Percentiles rank a stretch among this genome's conserved stretches.
These are phyloP conservation scores for Fusarium luffae DNA, from an alignment of 2,329 filamentous ascomycete genomes.

Conservation along the genomic window DNA sequence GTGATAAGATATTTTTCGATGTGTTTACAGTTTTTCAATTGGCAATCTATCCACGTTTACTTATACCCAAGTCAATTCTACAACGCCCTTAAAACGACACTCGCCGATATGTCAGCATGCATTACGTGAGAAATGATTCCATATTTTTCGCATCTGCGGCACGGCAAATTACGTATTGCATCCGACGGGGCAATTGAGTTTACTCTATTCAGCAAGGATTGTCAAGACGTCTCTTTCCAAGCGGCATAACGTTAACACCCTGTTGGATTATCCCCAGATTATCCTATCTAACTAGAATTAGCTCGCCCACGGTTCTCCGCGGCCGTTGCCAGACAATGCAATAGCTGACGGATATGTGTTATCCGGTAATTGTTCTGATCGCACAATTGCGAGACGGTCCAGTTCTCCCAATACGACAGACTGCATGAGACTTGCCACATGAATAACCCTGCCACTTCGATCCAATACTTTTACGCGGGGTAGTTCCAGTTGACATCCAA, in stretches of 20 bases:
- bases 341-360: neutral
- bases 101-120: neutral
- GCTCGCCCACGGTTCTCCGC: neutral
- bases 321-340: no score
- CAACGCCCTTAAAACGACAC: constrained; percentile 16
- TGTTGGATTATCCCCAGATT: no score
- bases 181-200: neutral
- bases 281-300: neutral
- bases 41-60: neutral
- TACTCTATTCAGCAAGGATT: neutral
- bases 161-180: neutral
- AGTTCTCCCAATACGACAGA: neutral
- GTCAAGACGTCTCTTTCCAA: no score
- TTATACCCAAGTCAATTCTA: neutral
- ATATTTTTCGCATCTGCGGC: neutral
- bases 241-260: no score
- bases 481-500: neutral
- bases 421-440: neutral
- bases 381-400: no score
- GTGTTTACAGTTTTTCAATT: no score
- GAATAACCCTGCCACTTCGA: fast-evolving
- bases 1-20: neutral
- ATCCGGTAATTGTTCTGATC: neutral
- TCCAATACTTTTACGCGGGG: neutral
- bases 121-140: neutral